Base-by-base conservation (phyloP, 768 basidiomycete species). In the Tephrocybe sp. region DNA sequence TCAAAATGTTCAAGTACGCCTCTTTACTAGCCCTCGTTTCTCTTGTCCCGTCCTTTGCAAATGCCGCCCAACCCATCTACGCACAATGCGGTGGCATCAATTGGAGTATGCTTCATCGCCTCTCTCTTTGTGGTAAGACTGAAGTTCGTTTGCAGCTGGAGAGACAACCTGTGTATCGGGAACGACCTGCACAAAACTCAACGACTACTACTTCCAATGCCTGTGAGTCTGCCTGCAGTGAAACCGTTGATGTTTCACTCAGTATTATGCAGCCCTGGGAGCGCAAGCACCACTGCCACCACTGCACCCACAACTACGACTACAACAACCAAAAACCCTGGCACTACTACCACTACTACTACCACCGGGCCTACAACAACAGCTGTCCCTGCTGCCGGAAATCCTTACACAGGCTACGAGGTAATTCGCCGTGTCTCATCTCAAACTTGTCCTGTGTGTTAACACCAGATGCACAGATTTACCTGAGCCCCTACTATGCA, bases 401-500 rank as follows among this genome's bases (percentile, higher is more conserved):
- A 81, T 64, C 82, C 82, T 8, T 83, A 66, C 66, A 63, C 60
- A 18, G 80, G 79, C 36, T 77, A 74, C 57, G 64, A 64, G 46
- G 78, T 78, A 54, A 46, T 58, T 34, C 12, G 18, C 31, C 18
- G 11, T 24, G n/a, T 29, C 1, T n/a, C 34, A 10, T 23, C 36
- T 36, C 18, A 42, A 27, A 21, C 45, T 34, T 51, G 41, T 47
- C 21, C 18, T 36, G 33, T 13, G 6, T 31, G 12, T 41, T 41
- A 13, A 45, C 22, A 15, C 9, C 9, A n/a, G 15, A 2, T 21
- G 12, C 24, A 4, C 40, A 80, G 77, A 62, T 74, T 47, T 83
- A 73, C 65, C 61, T 81, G 42, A 75, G 71, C 45, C 80, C 81
- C 6, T 78, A 70, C 68, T 84, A 84, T 57, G 75, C 78, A 31